Evolutionary conservation across 176 grass and related monocot species (phyloP).

Genomic region (Eleusine coracana): DNA sequence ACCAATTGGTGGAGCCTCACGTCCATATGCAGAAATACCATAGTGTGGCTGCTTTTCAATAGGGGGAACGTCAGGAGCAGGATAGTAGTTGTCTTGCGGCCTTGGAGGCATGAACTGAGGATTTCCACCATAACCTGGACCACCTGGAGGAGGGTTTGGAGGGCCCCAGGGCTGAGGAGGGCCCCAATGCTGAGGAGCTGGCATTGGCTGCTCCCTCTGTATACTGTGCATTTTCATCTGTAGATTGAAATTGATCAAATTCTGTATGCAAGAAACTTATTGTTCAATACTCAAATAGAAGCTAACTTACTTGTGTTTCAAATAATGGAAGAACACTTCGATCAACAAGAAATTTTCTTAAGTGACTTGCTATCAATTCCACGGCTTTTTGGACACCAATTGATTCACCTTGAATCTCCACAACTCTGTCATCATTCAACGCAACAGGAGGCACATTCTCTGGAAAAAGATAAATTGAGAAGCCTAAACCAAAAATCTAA

Average conservation of each 20-base stretch:
- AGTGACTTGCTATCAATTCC: constrained; percentile 78
- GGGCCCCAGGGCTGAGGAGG: constrained; percentile 76
- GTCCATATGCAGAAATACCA: constrained; percentile 73
- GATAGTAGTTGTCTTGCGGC: constrained; percentile 63
- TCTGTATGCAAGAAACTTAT: constrained; percentile 4
- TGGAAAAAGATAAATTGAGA: constrained; percentile 37
- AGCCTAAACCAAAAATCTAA: background rate
- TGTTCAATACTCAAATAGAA: background rate
- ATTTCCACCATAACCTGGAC: constrained; percentile 64
- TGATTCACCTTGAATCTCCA: constrained; percentile 91
- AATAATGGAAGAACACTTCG: constrained; percentile 82
- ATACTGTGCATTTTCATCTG: constrained; percentile 69
- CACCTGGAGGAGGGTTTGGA: constrained; percentile 51
- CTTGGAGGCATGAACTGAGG: constrained; percentile 78
- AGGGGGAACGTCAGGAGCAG: constrained; percentile 44
- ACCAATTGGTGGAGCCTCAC: constrained; percentile 52
- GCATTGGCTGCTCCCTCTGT: constrained; percentile 65
- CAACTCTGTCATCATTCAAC: constrained; percentile 88
- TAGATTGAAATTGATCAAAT: constrained; percentile 32
- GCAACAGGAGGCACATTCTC: constrained; percentile 87
- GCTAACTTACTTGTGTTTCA: constrained; percentile 68
- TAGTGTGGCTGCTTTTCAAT: constrained; percentile 80
- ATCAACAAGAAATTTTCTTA: constrained; percentile 95
- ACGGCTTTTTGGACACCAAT: constrained; percentile 73
- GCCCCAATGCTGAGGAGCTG: constrained; percentile 63